A percentile compares a stretch with the other conserved stretches of the same genome.
Conservation (phyloP, 306 rosid species). For the Castanea mollissima region DNA sequence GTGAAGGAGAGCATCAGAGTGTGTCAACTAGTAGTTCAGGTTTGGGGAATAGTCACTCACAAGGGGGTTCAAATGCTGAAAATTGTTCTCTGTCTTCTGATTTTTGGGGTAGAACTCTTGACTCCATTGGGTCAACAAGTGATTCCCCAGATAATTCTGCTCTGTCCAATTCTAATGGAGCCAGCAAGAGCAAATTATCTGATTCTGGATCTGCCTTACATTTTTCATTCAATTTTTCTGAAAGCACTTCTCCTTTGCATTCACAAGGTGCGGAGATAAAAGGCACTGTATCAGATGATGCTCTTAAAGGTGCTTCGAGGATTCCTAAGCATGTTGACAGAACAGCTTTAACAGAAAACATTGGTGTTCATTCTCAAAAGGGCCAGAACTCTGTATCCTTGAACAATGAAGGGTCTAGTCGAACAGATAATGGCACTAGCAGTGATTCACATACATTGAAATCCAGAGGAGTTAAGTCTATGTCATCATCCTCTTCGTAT, state of each 20-base stretch:
- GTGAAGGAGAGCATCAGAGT: slow-evolving; percentile 32
- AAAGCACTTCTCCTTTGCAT: slow-evolving; percentile 34
- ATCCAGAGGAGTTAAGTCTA: slow-evolving; percentile 39
- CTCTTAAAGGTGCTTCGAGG: slow-evolving; percentile 25
- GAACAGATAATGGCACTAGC: slow-evolving; percentile 12
- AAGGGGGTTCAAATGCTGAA: slow-evolving; percentile 35
- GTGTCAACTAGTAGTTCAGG: slow-evolving; percentile 30
- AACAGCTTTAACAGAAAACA: slow-evolving; percentile 34
- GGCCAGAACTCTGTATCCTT: slow-evolving; percentile 25
- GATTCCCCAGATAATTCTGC: slow-evolving; percentile 22
- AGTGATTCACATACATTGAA: slow-evolving; percentile 26
- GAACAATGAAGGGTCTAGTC: slow-evolving; percentile 29
- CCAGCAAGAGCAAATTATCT: slow-evolving; percentile 26
- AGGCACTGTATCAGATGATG: slow-evolving; percentile 22
- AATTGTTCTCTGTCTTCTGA: slow-evolving; percentile 46
- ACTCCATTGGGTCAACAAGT: slow-evolving; percentile 24
- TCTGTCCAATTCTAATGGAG: slow-evolving; percentile 27
- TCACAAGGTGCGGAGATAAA: slow-evolving; percentile 31
- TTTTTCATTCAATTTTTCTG: slow-evolving; percentile 34
- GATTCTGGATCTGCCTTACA: slow-evolving; percentile 36
- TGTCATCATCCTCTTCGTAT: slow-evolving; percentile 29
- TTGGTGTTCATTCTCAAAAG: slow-evolving; percentile 22
- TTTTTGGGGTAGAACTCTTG: slow-evolving; percentile 65
- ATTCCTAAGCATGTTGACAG: slow-evolving; percentile 26
- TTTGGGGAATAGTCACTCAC: slow-evolving; percentile 7